Evolutionary conservation across 257 asterid species (phyloP), one percentile per base, ranked within the genome.

Genomic region (Thymus mandschuricus): DNA sequence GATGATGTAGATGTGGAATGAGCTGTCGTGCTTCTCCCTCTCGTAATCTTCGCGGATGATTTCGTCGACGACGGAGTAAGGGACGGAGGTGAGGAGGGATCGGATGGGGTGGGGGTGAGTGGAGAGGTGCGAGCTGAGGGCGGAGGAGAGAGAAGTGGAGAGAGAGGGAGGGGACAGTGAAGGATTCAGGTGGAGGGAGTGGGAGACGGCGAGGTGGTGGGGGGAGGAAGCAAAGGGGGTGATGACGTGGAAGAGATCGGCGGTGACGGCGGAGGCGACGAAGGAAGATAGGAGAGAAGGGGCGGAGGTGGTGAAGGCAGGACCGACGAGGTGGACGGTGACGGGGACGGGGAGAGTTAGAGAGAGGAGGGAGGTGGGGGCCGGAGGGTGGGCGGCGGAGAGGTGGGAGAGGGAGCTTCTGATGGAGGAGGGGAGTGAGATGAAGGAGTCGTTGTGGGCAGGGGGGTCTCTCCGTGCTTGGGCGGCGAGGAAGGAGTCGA

Each of bases 211-310:
- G 46, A 91, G 85, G 30, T 85, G 91, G 76, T 93, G 98, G 21
- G 80, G 61, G 59, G 75, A 41, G 66, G 73, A 30, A 60, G 89
- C 57, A 78, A 84, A 84, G 7, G 96, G 96, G 51, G 96, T 82
- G 85, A 89, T 91, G 83, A 91, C 96, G 82, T 89, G 97, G 96
- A 83, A 93, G 75, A 61, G 84, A 72, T 89, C 96, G 86, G 94
- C 83, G 77, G 97, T 83, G 76, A 91, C 57, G 70, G 94, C 76
- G 74, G 97, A 89, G 60, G 73, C 6, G 77, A 93, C 33, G 82
- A 85, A 87, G 69, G 96, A 86, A 50, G 92, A 68, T 60, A 93
- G 87, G 43, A 79, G 80, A 63, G 91, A 58, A 1, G 87, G 83
- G 31, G 97, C 84, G 65, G 91, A 80, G 38, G 92, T 66, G n/a